These are phyloP conservation scores for Vicia villosa DNA, from an alignment of 306 rosid genomes.

Conservation along the genomic window DNA sequence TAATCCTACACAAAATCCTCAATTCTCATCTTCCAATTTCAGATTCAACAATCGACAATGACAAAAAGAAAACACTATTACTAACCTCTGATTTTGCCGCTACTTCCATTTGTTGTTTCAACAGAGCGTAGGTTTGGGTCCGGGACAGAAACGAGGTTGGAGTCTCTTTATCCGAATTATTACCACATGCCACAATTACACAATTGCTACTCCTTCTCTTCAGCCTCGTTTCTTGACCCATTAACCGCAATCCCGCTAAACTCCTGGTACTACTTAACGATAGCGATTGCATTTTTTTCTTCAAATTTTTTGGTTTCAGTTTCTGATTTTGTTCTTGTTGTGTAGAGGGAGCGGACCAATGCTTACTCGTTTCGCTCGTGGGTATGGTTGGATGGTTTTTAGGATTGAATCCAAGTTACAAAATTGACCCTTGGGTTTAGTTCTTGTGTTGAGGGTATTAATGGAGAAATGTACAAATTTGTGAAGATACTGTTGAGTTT, in stretches of 20 bases:
- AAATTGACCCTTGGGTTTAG: conserved; percentile 1
- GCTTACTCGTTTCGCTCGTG: not conserved
- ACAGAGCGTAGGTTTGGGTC: conserved; percentile 72
- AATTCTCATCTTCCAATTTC: not conserved
- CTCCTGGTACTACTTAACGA: conserved; percentile 58
- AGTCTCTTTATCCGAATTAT: conserved; percentile 50
- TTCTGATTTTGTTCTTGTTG: not conserved
- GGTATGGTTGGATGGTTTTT: not conserved
- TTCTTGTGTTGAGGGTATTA: conserved; percentile 5
- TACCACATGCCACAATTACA: conserved; percentile 51
- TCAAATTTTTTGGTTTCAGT: not conserved
- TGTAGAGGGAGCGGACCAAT: no score
- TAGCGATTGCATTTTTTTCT: conserved; percentile 63
- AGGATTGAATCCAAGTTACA: not conserved
- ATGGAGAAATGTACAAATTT: no score
- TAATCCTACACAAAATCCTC: conserved; percentile 54
- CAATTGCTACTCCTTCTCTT: conserved; percentile 35
- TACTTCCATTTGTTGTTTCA: conserved; percentile 87
- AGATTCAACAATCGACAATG: not conserved
- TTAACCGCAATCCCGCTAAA: conserved; percentile 43
- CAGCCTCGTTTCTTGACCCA: conserved; percentile 36
- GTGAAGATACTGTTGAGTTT: no score
- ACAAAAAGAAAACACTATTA: not conserved
- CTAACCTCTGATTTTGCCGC: conserved; percentile 90
- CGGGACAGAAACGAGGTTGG: conserved; percentile 62